Percentiles rank a stretch among this genome's conserved stretches.
These are phyloP conservation scores for Suillus occidentalis DNA, from an alignment of 768 basidiomycete species.

Conservation along the genomic window DNA sequence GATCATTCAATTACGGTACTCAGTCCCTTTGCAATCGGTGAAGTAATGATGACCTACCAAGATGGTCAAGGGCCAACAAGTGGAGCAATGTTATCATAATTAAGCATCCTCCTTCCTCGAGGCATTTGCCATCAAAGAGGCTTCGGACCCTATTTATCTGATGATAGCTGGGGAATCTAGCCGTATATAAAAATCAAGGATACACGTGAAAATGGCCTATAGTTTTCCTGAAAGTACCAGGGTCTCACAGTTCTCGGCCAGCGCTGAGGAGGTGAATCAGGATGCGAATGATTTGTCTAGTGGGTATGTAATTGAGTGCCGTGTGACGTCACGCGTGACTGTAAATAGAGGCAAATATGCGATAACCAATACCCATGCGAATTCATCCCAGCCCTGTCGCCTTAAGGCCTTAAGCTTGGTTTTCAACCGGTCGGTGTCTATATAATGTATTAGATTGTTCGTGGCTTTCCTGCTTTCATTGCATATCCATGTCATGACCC, in stretches of 20 bases:
- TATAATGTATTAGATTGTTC: slow-evolving; percentile 2
- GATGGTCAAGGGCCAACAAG: background rate
- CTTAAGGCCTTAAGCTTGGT: background rate
- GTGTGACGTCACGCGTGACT: slow-evolving; percentile 25
- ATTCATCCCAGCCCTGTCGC: background rate
- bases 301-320: slow-evolving; percentile 5
- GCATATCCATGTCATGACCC: slow-evolving; percentile 18
- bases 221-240: background rate
- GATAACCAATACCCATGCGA: slow-evolving; percentile 1
- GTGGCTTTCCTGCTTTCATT: background rate
- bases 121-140: slow-evolving; percentile 3
- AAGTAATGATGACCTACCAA: background rate
- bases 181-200: background rate
- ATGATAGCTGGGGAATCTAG: background rate
- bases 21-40: background rate
- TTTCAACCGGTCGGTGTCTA: slow-evolving; percentile 7
- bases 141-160: background rate
- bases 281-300: background rate
- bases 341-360: slow-evolving; percentile 16
- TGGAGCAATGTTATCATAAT: slow-evolving; percentile 1
- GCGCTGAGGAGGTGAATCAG: background rate
- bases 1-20: background rate
- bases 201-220: background rate
- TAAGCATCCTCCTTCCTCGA: slow-evolving; percentile 3
- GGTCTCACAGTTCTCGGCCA: background rate